phyloP scores from a whole-genome alignment of 2,329 filamentous ascomycete genomes.

The Botryosphaeria agaves region DNA sequence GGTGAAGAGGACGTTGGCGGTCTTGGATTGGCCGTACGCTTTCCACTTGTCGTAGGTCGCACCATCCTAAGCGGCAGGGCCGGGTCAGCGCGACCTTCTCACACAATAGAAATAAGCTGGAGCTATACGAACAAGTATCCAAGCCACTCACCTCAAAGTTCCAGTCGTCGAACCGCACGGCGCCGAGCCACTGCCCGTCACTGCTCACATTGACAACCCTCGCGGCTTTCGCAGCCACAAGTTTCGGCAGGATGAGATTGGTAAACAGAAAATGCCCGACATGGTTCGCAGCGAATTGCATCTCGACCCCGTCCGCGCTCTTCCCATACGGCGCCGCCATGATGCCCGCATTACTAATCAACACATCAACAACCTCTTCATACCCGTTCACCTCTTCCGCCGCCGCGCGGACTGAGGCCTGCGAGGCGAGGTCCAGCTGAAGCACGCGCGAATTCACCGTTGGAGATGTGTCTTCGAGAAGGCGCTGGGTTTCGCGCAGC shows the following conservation, averaged over 20 bases:
- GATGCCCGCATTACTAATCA: slow-evolving; percentile 27
- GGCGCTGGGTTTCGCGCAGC: slow-evolving; percentile 12
- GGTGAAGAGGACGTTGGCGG: slow-evolving; percentile 27
- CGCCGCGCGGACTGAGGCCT: slow-evolving; percentile 14
- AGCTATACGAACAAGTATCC: background rate
- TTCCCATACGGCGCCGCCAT: slow-evolving; percentile 15
- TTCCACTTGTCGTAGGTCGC: slow-evolving; percentile 18
- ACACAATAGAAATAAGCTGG: background rate
- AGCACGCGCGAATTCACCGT: slow-evolving; percentile 10
- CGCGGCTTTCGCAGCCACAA: slow-evolving; percentile 4
- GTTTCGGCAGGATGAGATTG: slow-evolving; percentile 1
- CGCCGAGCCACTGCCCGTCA: slow-evolving; percentile 10
- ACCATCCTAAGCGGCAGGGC: slow-evolving; percentile 3
- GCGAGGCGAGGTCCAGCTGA: slow-evolving; percentile 17
- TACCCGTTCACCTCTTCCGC: slow-evolving; percentile 11
- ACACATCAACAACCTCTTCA: slow-evolving; percentile 17
- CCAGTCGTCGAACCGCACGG: slow-evolving; percentile 16
- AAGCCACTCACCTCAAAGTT: slow-evolving; percentile 10
- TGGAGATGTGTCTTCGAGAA: slow-evolving; percentile 8
- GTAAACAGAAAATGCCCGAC: slow-evolving; percentile 3
- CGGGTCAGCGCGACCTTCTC: background rate
- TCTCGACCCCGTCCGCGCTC: slow-evolving; percentile 20
- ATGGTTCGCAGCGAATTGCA: slow-evolving; percentile 2
- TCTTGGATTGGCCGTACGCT: slow-evolving; percentile 28
- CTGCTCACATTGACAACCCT: slow-evolving; percentile 14